phyloP scores from a whole-genome alignment of 2,329 filamentous ascomycete genomes.

The Phialophora macrospora region DNA sequence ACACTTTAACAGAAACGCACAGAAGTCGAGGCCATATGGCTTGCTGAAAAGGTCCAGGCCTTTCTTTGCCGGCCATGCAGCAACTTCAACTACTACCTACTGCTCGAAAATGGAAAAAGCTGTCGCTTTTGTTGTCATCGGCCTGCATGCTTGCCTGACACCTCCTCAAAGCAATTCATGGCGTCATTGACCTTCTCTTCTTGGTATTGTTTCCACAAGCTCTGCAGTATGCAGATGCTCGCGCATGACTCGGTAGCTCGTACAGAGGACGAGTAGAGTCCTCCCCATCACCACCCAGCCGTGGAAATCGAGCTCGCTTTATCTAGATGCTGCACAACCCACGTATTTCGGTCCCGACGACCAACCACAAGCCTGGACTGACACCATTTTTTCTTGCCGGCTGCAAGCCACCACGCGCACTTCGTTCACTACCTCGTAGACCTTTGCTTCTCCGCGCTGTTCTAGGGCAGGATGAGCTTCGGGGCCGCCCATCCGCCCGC shows the following conservation, averaged over 20 bases:
- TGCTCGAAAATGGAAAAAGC: conserved; percentile 1
- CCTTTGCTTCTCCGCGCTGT: neutral
- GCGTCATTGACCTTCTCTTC: conserved; percentile 4
- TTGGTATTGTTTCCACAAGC: neutral
- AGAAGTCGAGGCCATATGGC: neutral
- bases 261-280: neutral
- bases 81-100: neutral
- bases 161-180: conserved; percentile 1
- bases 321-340: neutral
- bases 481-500: neutral
- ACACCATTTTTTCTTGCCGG: neutral
- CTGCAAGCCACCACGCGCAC: neutral
- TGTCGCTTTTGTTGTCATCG: conserved; percentile 3
- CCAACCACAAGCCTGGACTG: neutral
- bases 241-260: too few species aligned
- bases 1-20: neutral
- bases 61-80: neutral
- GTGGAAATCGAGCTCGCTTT: neutral
- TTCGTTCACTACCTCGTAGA: neutral
- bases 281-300: neutral
- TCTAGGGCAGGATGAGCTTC: neutral
- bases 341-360: neutral
- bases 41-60: conserved; percentile 1
- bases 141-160: conserved; percentile 1
- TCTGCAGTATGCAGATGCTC: neutral